These are phyloP conservation scores for Starmera amethionina DNA, from an alignment of 805 yeast species.

Conservation along the genomic window DNA sequence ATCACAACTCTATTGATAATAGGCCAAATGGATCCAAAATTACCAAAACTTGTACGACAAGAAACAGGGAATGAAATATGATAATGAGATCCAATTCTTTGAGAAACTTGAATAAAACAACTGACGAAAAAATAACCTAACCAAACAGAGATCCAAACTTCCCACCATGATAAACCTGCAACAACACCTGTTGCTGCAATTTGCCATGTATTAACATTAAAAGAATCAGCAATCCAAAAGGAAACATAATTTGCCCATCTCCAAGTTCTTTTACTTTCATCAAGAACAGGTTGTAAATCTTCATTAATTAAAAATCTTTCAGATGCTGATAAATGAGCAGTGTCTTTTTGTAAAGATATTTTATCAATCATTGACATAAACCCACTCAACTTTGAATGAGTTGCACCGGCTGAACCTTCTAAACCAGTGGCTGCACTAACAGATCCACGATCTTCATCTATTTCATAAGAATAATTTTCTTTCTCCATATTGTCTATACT, in stretches of 20 bases:
- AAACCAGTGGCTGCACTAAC: no score
- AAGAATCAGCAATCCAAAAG: constrained; percentile 86
- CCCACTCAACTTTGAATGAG: no score
- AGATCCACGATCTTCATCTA: no score
- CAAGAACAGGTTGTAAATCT: constrained; percentile 69
- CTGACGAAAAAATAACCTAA: constrained; percentile 69
- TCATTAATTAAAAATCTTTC: constrained; percentile 64
- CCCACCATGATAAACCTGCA: constrained; percentile 84
- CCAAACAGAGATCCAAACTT: constrained; percentile 84
- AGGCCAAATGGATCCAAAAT: constrained; percentile 84
- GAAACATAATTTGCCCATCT: constrained; percentile 70
- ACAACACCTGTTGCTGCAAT: constrained; percentile 80
- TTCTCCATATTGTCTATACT: no score
- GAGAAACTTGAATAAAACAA: constrained; percentile 55
- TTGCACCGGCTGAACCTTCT: no score
- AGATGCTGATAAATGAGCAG: constrained; percentile 34
- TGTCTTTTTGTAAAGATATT: constrained; percentile 2
- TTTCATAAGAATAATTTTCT: no score
- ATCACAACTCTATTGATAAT: constrained; percentile 79
- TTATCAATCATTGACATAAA: not conserved
- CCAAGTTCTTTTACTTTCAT: constrained; percentile 70
- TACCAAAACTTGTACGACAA: constrained; percentile 75
- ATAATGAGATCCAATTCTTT: constrained; percentile 72
- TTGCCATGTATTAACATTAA: constrained; percentile 86
- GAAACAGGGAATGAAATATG: constrained; percentile 83